A percentile compares a stretch with the other conserved stretches of the same genome.
These are phyloP conservation scores for Tetracladium setigerum DNA, from an alignment of 495 filamentous ascomycete genomes.

Conservation along the genomic window DNA sequence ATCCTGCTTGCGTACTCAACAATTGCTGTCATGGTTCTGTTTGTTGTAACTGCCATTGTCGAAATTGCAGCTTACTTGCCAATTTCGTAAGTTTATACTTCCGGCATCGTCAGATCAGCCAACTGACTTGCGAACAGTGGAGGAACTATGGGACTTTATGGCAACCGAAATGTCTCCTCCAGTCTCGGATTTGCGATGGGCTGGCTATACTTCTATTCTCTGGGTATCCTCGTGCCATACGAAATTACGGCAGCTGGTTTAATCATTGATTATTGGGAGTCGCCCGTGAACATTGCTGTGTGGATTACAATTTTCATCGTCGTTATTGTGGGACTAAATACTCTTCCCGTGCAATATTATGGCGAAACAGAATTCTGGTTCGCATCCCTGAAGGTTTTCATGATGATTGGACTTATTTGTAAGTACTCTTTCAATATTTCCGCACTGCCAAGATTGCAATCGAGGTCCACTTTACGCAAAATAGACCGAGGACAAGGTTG, in stretches of 20 bases:
- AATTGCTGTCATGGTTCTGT: constrained; percentile 37
- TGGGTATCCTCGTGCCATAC: constrained; percentile 61
- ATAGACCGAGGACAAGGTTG: too few species aligned
- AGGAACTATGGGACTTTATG: constrained; percentile 30
- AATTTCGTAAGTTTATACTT: neutral
- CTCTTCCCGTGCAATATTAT: constrained; percentile 58
- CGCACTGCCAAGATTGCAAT: too few species aligned
- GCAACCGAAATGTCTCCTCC: constrained; percentile 41
- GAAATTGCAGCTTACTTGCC: constrained; percentile 34
- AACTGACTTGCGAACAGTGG: constrained; percentile 13
- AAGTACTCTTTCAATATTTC: too few species aligned
- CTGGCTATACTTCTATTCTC: constrained; percentile 34
- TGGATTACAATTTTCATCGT: constrained; percentile 65
- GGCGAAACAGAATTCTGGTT: constrained; percentile 84
- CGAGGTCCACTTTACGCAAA: too few species aligned
- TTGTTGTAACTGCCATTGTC: constrained; percentile 28
- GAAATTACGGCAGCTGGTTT: constrained; percentile 69
- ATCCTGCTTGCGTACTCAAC: constrained; percentile 50
- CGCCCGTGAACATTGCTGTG: constrained; percentile 62
- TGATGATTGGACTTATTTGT: constrained; percentile 51
- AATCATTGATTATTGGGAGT: constrained; percentile 61
- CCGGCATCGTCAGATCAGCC: too few species aligned
- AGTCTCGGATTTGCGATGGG: constrained; percentile 40
- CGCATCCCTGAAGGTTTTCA: constrained; percentile 58
- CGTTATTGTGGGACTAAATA: constrained; percentile 54